A percentile compares a stretch with the other conserved stretches of the same genome.
Evolutionary conservation across 306 rosid genomes (phyloP).

Genomic region (Crataegus laevigata): DNA sequence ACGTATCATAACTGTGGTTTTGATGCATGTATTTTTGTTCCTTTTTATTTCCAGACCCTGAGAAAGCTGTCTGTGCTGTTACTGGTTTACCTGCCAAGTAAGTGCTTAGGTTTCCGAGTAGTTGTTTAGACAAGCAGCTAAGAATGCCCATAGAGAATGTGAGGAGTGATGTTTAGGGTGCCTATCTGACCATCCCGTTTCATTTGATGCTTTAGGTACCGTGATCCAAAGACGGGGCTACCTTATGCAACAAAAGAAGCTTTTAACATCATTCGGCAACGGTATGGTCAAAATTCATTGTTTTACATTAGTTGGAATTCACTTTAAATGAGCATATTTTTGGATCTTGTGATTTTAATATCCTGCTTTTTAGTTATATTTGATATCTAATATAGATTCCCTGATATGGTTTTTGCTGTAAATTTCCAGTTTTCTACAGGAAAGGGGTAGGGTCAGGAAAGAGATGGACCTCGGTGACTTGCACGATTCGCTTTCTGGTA

Average conservation of each 20-base stretch:
- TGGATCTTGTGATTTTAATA: background rate
- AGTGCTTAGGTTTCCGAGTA: conserved; percentile 28
- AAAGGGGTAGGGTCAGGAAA: conserved; percentile 39
- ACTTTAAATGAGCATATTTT: background rate
- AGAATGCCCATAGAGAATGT: background rate
- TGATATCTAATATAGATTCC: background rate
- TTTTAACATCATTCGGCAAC: conserved; percentile 62
- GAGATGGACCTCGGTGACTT: conserved; percentile 70
- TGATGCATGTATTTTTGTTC: background rate
- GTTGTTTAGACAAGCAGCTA: no score
- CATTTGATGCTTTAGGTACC: conserved; percentile 53
- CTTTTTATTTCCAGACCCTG: conserved; percentile 61
- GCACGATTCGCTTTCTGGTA: conserved; percentile 54
- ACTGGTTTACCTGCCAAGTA: conserved; percentile 97
- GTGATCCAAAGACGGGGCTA: conserved; percentile 83
- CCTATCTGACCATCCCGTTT: background rate
- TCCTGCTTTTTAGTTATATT: background rate
- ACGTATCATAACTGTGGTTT: conserved; percentile 1
- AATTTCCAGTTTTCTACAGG: conserved; percentile 45
- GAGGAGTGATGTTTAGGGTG: background rate
- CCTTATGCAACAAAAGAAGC: conserved; percentile 94
- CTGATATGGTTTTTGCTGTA: background rate
- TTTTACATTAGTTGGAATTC: background rate
- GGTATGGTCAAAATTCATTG: conserved; percentile 31
- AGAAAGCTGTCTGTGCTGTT: conserved; percentile 65